These are phyloP conservation scores for Septoria petroselini DNA, from an alignment of 2,329 filamentous ascomycete genomes.

Conservation along the genomic window DNA sequence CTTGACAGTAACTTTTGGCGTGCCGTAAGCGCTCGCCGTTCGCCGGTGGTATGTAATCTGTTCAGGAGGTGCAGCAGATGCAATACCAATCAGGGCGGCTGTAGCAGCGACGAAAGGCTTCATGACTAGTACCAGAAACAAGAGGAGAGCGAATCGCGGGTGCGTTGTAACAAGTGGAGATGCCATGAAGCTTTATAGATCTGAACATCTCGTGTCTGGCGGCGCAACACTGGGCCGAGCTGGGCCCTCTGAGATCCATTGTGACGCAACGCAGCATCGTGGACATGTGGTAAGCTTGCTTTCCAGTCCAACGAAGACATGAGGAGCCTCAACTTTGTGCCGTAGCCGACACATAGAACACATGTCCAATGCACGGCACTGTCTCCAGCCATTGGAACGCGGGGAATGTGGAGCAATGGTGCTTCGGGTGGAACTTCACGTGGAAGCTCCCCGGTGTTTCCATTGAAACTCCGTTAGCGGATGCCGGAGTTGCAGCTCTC, in stretches of 20 bases:
- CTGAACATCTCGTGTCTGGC: not conserved
- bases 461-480: not conserved
- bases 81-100: conserved; percentile 15
- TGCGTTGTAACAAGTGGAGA: not conserved
- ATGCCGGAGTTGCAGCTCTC: no score
- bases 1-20: conserved; percentile 40
- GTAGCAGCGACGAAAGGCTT: conserved; percentile 11
- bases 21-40: not conserved
- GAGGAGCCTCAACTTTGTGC: conserved; percentile 1
- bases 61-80: conserved; percentile 8
- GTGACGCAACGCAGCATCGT: conserved; percentile 4
- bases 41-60: conserved; percentile 5
- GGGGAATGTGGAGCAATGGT: conserved; percentile 8
- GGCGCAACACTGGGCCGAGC: conserved; percentile 10
- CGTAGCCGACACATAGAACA: not conserved
- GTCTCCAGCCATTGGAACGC: conserved; percentile 1
- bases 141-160: not conserved
- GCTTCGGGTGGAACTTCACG: not conserved
- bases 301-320: not conserved
- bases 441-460: not conserved
- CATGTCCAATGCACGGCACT: no score
- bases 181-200: conserved; percentile 10
- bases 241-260: not conserved
- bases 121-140: conserved; percentile 10
- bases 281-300: not conserved